These are phyloP conservation scores for Geoglossum glabrum DNA, from an alignment of 495 filamentous ascomycete genomes.

Conservation along the genomic window DNA sequence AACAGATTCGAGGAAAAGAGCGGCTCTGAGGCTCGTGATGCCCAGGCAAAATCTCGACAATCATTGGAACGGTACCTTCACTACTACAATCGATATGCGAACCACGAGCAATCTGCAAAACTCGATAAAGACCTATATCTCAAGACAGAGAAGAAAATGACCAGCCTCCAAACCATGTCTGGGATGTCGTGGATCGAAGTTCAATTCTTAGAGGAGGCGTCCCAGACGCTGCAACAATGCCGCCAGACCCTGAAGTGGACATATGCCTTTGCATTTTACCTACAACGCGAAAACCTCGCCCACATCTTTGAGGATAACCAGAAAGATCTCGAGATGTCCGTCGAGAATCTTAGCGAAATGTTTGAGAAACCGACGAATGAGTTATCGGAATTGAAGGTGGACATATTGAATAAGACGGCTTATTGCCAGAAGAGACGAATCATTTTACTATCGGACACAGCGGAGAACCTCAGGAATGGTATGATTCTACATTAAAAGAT, in stretches of 20 bases:
- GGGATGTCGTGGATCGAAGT: slow-evolving; percentile 99
- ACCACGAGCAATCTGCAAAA: slow-evolving; percentile 94
- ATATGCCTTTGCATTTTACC: slow-evolving; percentile 93
- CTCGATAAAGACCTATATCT: slow-evolving; percentile 88
- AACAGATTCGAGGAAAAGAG: slow-evolving; percentile 93
- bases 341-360: slow-evolving; percentile 88
- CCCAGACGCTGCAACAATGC: slow-evolving; percentile 84
- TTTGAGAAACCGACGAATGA: slow-evolving; percentile 88
- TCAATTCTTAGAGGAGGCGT: slow-evolving; percentile 83
- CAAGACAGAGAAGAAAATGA: slow-evolving; percentile 99
- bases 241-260: slow-evolving; percentile 98
- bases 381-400: slow-evolving; percentile 69
- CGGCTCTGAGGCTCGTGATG: slow-evolving; percentile 69
- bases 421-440: slow-evolving; percentile 87
- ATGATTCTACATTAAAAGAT: slow-evolving; percentile 15
- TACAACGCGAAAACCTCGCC: slow-evolving; percentile 83
- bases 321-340: slow-evolving; percentile 90
- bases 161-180: slow-evolving; percentile 72
- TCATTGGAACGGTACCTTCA: slow-evolving; percentile 87
- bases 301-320: slow-evolving; percentile 98
- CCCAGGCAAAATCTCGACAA: slow-evolving; percentile 73
- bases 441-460: slow-evolving; percentile 78
- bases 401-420: slow-evolving; percentile 93
- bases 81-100: slow-evolving; percentile 97
- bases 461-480: slow-evolving; percentile 76